Evolutionary conservation across 2,329 filamentous ascomycete genomes (phyloP).

Genomic region (Raffaelea arxii): DNA sequence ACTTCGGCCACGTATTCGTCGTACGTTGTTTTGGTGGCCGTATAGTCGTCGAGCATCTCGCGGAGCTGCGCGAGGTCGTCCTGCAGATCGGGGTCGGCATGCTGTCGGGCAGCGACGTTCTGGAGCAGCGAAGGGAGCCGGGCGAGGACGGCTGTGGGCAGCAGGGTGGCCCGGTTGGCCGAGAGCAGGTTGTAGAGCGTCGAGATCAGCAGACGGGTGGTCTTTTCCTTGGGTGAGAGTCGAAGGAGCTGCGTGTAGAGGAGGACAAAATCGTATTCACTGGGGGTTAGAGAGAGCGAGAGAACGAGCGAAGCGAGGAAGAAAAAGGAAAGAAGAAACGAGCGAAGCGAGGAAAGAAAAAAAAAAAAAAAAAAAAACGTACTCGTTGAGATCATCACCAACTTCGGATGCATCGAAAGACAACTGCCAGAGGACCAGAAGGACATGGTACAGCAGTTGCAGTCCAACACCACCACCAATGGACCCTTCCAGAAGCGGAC

Average conservation of each 20-base stretch:
- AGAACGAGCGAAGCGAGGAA: neutral
- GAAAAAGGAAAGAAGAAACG: neutral
- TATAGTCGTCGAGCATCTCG: slow-evolving; percentile 57
- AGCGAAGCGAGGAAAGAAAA: neutral
- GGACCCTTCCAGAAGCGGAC: slow-evolving; percentile 39
- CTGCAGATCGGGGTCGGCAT: slow-evolving; percentile 54
- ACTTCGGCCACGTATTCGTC: slow-evolving; percentile 88
- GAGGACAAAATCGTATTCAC: slow-evolving; percentile 85
- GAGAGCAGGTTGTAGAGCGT: slow-evolving; percentile 80
- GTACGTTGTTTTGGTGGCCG: slow-evolving; percentile 64
- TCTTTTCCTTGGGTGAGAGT: slow-evolving; percentile 95
- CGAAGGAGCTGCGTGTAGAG: slow-evolving; percentile 89
- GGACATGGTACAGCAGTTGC: slow-evolving; percentile 86
- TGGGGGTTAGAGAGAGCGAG: slow-evolving; percentile 22
- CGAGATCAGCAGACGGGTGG: slow-evolving; percentile 79
- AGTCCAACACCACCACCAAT: slow-evolving; percentile 78
- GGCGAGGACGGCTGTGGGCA: slow-evolving; percentile 79
- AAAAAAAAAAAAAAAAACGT: slow-evolving; percentile 24
- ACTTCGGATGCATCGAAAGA: slow-evolving; percentile 79
- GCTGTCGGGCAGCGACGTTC: slow-evolving; percentile 51
- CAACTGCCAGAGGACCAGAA: slow-evolving; percentile 91
- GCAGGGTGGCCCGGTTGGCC: slow-evolving; percentile 58
- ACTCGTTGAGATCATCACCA: slow-evolving; percentile 76
- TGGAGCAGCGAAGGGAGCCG: slow-evolving; percentile 62
- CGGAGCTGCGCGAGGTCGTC: slow-evolving; percentile 52